Base-by-base conservation (phyloP, 768 basidiomycete genomes). In the Cytidiella melzeri region DNA sequence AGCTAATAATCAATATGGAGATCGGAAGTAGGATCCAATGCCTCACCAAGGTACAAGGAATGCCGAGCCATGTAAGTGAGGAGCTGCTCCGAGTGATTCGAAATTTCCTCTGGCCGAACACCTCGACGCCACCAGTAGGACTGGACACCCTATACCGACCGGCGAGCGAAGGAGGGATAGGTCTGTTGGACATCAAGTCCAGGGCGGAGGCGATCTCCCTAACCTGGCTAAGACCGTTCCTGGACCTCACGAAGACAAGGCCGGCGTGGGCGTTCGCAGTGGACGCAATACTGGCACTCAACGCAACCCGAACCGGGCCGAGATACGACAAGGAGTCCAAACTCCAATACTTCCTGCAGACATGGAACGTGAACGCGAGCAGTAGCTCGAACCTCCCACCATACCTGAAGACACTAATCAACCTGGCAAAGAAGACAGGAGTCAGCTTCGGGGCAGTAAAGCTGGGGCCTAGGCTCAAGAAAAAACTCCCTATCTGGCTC, bases 1-100 rank as follows among this genome's bases (percentile, higher is more conserved):
- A n/a, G n/a, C n/a, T n/a, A n/a, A n/a, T n/a, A n/a, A n/a, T n/a
- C n/a, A n/a, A n/a, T n/a, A n/a, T n/a, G n/a, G n/a, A n/a, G n/a
- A n/a, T n/a, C n/a, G n/a, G n/a, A n/a, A n/a, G n/a, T n/a, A n/a
- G n/a, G n/a, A n/a, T n/a, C n/a, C n/a, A n/a, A n/a, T n/a, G n/a
- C n/a, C n/a, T n/a, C n/a, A 63, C 62, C 0, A 55, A 52, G 15
- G 66, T 64, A 0, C 67, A 67, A 40, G 61, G 62, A 0, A 69
- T 69, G 67, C 68, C 65, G 2, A 20, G 36, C 1, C 25, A 51
- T 0, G 41, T 61, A 0, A 55, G 60, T 1, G 18, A 44, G 6
- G 10, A 44, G 13, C 52, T 67, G 0, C 47, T 18, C 0, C 58
- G 60, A 23, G 36, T 50, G 2, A 56, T 59, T 0, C 44, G 47